phyloP scores from a whole-genome alignment of 2,329 filamentous ascomycete species.

The Aspergillus bombycis region DNA sequence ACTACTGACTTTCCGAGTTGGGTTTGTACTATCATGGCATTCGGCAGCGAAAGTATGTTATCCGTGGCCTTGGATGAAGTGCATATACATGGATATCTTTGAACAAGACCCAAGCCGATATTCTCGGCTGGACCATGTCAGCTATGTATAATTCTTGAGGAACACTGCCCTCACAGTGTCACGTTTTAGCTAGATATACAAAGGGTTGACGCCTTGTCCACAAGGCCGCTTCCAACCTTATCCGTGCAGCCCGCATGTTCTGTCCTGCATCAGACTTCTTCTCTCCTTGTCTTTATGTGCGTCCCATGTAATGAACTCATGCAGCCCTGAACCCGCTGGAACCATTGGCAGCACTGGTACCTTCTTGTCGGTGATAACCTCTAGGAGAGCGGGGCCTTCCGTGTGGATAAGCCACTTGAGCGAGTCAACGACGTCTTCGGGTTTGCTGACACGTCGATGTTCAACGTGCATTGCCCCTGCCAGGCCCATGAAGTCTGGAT shows the following conservation, averaged over 20 bases:
- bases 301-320: conserved; percentile 7
- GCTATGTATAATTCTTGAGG: fast-evolving
- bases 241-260: background rate
- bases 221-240: background rate
- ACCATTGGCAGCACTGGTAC: conserved; percentile 15
- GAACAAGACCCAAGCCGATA: too few relatives aligned
- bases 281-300: background rate
- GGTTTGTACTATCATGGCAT: too few relatives aligned
- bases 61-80: too few relatives aligned
- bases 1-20: too few relatives aligned
- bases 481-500: conserved; percentile 85
- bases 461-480: conserved; percentile 39
- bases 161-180: background rate
- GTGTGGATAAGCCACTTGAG: conserved; percentile 79
- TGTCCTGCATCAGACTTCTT: background rate
- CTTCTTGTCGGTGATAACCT: conserved; percentile 76
- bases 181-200: background rate
- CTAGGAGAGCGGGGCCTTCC: conserved; percentile 80
- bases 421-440: conserved; percentile 70
- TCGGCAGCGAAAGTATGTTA: too few relatives aligned
- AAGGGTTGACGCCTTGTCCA: background rate
- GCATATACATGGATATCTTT: too few relatives aligned
- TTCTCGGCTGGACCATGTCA: background rate
- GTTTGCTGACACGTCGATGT: conserved; percentile 69
- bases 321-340: background rate